Evolutionary conservation across 106 monocot genomes (phyloP), one percentile per base, ranked within the genome.

Genomic region (Platanthera zijinensis): DNA sequence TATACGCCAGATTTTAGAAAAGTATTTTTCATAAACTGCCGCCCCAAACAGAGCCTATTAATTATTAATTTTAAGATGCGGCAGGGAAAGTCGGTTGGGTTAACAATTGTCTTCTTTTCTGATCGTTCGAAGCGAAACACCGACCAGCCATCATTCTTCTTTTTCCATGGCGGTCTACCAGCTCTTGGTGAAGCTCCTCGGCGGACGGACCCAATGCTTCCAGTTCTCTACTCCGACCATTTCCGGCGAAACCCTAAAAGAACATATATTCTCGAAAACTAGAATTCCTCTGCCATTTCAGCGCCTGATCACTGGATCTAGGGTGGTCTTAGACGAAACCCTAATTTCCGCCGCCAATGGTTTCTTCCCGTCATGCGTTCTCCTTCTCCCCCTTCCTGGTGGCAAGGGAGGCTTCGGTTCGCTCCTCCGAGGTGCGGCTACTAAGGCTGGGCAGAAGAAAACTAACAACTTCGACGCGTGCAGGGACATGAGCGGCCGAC

Each of bases 361-460:
- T 5, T 57, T 85, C 49, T 89, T 89, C 69, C 94, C 93, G n/a
- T 89, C 96, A 39, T 75, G 80, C 72, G 53, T 61, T 75, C 78
- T 93, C 75, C 88, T 97, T 67, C 89, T 88, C 71, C 91, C 91
- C 18, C 93, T 97, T 64, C 87, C 82, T 56, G 96, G 96, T 15
- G 96, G 96, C 51, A 97, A 97, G 83, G 96, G 96, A 0, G 96
- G 96, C 21, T 97, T 97, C 76, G 96, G 96, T 2, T 97, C 96
- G 28, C 84, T 97, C 48, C 96, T 97, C 57, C 81, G 96, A 12
- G 96, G 96, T 15, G 96, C 96, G 47, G 96, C 91, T 12, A 90
- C 96, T 9, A 97, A 97, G 79, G 96, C 96, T 8, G 96, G 96
- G 22, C 96, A 97, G 96, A 97, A 97, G 88, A 97, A 97, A 87